Evolutionary conservation across 2,329 filamentous ascomycete genomes (phyloP).

Genomic region (Ophiostoma sp.): DNA sequence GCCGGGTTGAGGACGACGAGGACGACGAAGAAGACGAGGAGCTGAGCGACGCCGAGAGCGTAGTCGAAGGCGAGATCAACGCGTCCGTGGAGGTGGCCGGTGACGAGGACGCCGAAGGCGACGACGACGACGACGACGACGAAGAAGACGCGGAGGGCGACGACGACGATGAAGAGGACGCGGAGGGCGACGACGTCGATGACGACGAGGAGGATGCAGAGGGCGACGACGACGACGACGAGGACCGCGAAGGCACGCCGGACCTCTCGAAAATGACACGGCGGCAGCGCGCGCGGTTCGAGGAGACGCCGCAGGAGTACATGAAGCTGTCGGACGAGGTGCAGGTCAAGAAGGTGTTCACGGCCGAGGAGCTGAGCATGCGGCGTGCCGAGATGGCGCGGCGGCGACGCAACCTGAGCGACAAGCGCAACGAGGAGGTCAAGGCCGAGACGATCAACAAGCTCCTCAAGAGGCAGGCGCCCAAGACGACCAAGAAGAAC

Average conservation of each 20-base stretch:
- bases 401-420: constrained; percentile 55
- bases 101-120: constrained; percentile 37
- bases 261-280: constrained; percentile 57
- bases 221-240: constrained; percentile 34
- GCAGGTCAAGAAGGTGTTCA: constrained; percentile 58
- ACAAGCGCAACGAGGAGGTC: constrained; percentile 60
- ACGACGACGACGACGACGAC: constrained; percentile 38
- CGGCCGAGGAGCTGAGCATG: constrained; percentile 58
- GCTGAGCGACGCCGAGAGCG: constrained; percentile 40
- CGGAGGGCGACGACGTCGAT: constrained; percentile 38
- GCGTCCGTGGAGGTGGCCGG: constrained; percentile 44
- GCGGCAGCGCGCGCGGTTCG: constrained; percentile 54
- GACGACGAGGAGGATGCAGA: constrained; percentile 41
- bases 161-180: constrained; percentile 36
- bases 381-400: constrained; percentile 58
- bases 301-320: constrained; percentile 47
- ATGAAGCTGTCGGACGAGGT: constrained; percentile 60
- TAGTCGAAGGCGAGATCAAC: constrained; percentile 39
- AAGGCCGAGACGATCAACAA: constrained; percentile 91
- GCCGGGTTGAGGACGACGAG: constrained; percentile 16
- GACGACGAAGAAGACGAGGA: constrained; percentile 23
- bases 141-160: constrained; percentile 39
- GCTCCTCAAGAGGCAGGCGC: constrained; percentile 77
- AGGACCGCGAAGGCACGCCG: constrained; percentile 46
- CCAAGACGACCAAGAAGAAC: constrained; percentile 59